Conservation (phyloP, 257 asterid genomes). For the Salvia splendens region DNA sequence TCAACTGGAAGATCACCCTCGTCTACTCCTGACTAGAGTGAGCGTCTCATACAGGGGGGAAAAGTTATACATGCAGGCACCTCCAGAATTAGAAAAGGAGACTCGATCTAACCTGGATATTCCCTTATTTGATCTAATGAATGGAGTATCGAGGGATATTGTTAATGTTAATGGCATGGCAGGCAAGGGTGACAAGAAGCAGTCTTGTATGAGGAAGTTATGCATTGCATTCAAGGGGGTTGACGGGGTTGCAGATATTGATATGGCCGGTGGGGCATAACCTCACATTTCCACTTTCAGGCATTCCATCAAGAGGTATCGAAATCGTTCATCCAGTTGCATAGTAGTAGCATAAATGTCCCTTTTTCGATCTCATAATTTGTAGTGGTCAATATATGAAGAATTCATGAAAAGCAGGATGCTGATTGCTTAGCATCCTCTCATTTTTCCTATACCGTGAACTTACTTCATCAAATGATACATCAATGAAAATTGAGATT, state of each 20-base stretch:
- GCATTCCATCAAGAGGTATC: constrained; percentile 18
- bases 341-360: constrained; percentile 13
- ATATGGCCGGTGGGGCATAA: constrained; percentile 85
- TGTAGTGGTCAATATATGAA: constrained; percentile 15
- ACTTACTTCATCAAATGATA: constrained; percentile 29
- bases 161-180: constrained; percentile 78
- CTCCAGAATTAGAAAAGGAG: constrained; percentile 88
- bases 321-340: constrained; percentile 21
- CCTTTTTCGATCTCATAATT: constrained; percentile 12
- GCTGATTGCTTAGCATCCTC: constrained; percentile 6
- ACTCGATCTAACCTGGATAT: constrained; percentile 78
- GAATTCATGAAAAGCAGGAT: constrained; percentile 28
- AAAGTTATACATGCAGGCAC: constrained; percentile 94
- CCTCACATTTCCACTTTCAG: constrained; percentile 4
- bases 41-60: constrained; percentile 76
- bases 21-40: constrained; percentile 67
- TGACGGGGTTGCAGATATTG: constrained; percentile 65
- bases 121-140: constrained; percentile 75
- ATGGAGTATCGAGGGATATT: constrained; percentile 52
- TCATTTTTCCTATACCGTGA: constrained; percentile 28
- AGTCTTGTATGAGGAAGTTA: constrained; percentile 78
- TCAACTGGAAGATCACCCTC: constrained; percentile 80
- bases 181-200: constrained; percentile 80
- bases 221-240: constrained; percentile 71
- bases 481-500: constrained; percentile 26